Evolutionary conservation across 306 rosid genomes (phyloP).

Genomic region (Trifolium dubium): DNA sequence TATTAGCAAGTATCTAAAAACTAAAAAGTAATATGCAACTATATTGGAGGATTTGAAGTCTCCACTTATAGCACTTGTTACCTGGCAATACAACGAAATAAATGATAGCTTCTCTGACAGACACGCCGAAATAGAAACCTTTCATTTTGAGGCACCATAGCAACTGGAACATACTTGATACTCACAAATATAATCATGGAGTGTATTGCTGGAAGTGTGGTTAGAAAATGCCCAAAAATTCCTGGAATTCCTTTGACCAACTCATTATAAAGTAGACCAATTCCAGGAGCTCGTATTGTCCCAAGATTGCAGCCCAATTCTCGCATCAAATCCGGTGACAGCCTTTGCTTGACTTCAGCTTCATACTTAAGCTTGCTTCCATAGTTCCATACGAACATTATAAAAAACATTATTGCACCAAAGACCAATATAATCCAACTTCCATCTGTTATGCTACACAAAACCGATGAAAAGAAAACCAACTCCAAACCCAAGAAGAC

Average conservation of each 20-base stretch:
- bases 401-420: slow-evolving; percentile 72
- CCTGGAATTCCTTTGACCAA: slow-evolving; percentile 96
- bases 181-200: slow-evolving; percentile 93
- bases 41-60: no score
- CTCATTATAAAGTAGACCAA: slow-evolving; percentile 93
- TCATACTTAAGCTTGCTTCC: slow-evolving; percentile 98
- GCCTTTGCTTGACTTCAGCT: slow-evolving; percentile 92
- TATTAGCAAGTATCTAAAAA: slow-evolving; percentile 13
- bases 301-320: slow-evolving; percentile 91
- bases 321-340: slow-evolving; percentile 84
- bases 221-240: slow-evolving; percentile 90
- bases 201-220: slow-evolving; percentile 65
- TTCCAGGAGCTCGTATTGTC: slow-evolving; percentile 95
- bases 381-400: slow-evolving; percentile 89
- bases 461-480: slow-evolving; percentile 88
- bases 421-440: slow-evolving; percentile 96
- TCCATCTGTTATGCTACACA: slow-evolving; percentile 87
- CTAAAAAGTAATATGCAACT: slow-evolving; percentile 6
- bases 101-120: slow-evolving; percentile 84
- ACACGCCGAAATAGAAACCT: slow-evolving; percentile 94
- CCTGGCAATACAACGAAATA: slow-evolving; percentile 98
- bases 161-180: slow-evolving; percentile 91
- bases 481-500: slow-evolving; percentile 88
- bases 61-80: slow-evolving; percentile 37
- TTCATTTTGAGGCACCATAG: slow-evolving; percentile 93